Conservation (phyloP, 768 basidiomycete genomes). For the Mycena sanguinolenta region DNA sequence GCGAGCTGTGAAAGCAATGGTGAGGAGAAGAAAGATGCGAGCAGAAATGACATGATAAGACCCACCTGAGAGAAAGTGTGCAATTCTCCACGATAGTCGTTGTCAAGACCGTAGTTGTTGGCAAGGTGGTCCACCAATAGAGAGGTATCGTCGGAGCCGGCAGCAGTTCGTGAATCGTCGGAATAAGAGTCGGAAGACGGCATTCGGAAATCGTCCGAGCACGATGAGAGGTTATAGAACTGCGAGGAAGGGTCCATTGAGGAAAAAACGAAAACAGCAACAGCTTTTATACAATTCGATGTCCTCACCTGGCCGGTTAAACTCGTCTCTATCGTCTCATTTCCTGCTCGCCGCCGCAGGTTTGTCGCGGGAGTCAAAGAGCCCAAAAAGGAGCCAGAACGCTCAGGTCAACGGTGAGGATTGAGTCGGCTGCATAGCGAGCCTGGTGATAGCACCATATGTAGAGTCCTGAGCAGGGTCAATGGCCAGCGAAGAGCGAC, state of each 20-base stretch:
- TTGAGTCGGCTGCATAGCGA: background rate
- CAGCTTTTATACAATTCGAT: background rate
- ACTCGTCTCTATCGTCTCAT: too few species aligned
- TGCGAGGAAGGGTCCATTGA: background rate
- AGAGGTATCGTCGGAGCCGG: too few species aligned
- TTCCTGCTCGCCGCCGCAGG: too few species aligned
- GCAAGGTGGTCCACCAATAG: constrained; percentile 4
- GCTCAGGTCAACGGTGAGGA: background rate
- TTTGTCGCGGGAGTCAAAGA: too few species aligned
- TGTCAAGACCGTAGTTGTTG: constrained; percentile 1
- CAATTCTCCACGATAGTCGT: background rate
- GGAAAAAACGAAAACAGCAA: background rate
- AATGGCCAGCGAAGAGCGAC: background rate
- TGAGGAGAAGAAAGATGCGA: background rate
- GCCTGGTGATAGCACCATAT: background rate
- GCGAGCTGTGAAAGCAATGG: background rate
- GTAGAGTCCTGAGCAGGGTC: constrained; percentile 1
- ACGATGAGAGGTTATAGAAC: background rate
- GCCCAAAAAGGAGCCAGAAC: background rate
- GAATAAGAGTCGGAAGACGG: too few species aligned
- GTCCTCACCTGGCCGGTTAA: too few species aligned
- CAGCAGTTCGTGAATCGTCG: too few species aligned
- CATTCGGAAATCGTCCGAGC: background rate
- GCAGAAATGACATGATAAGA: background rate
- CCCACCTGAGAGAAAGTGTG: constrained; percentile 9